A percentile compares a stretch with the other conserved stretches of the same genome.
Evolutionary conservation across 179 eudicot genomes (phyloP).

Genomic region (Sideroxylon spinosum): DNA sequence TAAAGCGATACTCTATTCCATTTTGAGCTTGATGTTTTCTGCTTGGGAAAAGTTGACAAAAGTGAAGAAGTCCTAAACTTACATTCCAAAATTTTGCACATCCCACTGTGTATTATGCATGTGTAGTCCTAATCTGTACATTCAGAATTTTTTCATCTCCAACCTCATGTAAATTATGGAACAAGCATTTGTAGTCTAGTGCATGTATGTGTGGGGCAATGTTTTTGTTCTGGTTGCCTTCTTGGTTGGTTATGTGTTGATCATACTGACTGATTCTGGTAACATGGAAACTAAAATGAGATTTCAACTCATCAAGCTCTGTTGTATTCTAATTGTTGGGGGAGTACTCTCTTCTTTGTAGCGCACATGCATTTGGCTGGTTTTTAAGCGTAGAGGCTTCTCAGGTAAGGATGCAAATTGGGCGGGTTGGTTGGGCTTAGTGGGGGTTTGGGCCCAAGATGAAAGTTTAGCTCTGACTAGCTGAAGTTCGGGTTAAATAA

Average conservation of each 20-base stretch:
- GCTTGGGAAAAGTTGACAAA: conserved; percentile 55
- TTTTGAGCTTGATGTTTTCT: conserved; percentile 56
- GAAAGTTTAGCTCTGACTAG: too few relatives aligned
- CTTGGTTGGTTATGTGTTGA: background rate
- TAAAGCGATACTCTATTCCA: conserved; percentile 54
- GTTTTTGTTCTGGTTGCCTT: background rate
- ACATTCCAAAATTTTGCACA: background rate
- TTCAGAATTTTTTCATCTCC: too few relatives aligned
- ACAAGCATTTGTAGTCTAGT: background rate
- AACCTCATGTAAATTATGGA: background rate
- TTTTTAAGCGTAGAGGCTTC: too few relatives aligned
- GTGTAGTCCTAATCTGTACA: too few relatives aligned
- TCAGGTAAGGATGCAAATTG: too few relatives aligned
- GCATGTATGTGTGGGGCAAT: background rate
- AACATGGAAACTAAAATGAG: background rate
- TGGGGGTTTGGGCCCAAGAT: too few relatives aligned
- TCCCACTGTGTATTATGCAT: too few relatives aligned
- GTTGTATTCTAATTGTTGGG: background rate
- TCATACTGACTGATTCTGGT: background rate
- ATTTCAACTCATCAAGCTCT: background rate
- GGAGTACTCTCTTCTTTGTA: background rate
- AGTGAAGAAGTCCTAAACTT: conserved; percentile 28
- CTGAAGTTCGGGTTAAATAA: too few relatives aligned
- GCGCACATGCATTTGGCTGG: background rate
- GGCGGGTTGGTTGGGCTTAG: too few relatives aligned